A percentile compares a stretch with the other conserved stretches of the same genome.
Conservation (phyloP, 768 basidiomycete genomes). For the Amyloporia xantha region DNA sequence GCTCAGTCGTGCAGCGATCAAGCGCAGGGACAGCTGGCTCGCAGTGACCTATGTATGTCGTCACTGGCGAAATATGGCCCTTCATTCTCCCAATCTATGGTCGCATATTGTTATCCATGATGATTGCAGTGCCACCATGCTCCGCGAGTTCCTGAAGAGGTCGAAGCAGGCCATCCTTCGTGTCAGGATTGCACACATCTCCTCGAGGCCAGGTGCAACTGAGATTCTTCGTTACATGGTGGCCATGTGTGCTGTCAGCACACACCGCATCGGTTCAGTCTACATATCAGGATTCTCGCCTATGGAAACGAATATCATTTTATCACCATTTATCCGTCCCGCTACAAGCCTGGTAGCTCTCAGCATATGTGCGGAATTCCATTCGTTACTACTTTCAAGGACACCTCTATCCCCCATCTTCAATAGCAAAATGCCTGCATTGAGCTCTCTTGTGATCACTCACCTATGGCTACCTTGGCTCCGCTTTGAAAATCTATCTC, state of each 20-base stretch:
- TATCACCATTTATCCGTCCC: background rate
- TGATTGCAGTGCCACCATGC: background rate
- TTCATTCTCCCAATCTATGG: background rate
- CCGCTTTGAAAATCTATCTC: background rate
- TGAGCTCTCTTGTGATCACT: background rate
- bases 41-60: background rate
- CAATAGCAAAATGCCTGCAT: background rate
- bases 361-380: no score
- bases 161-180: background rate
- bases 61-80: background rate
- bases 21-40: background rate
- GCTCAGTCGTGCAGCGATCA: background rate
- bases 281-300: background rate
- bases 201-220: no score
- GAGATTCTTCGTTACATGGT: background rate
- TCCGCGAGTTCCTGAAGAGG: background rate
- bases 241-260: background rate
- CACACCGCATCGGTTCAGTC: background rate
- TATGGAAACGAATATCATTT: background rate
- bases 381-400: background rate
- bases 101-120: background rate
- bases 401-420: background rate
- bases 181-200: background rate
- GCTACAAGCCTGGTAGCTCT: no score
- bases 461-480: background rate